Percentiles rank a stretch among this genome's conserved stretches.
Evolutionary conservation across 768 basidiomycete species (phyloP).

Genomic region (Mycena belliarum): DNA sequence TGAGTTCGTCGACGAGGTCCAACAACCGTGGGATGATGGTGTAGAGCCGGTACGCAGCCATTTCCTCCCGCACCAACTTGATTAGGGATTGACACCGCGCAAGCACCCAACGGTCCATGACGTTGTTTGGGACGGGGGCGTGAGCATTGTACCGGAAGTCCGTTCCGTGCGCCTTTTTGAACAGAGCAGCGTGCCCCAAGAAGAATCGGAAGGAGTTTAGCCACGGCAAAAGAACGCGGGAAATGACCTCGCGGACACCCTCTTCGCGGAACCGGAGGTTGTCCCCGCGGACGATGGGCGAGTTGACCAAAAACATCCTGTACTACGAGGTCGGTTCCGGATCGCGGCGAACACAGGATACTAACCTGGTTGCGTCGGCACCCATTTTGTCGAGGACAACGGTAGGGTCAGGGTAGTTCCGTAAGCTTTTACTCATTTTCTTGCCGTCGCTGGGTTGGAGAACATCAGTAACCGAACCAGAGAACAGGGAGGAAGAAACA

Average conservation of each 20-base stretch:
- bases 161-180: constrained; percentile 76
- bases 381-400: constrained; percentile 88
- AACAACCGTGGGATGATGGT: constrained; percentile 95
- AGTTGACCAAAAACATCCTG: constrained; percentile 98
- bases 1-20: constrained; percentile 92
- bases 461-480: not conserved
- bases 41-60: constrained; percentile 96
- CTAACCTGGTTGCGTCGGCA: constrained; percentile 89
- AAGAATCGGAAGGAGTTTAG: constrained; percentile 99
- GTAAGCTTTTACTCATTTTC: constrained; percentile 98
- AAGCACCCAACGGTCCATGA: constrained; percentile 99
- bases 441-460: constrained; percentile 75
- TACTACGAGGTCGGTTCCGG: not conserved
- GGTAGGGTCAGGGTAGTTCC: constrained; percentile 96
- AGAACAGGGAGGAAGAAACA: constrained; percentile 31
- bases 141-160: constrained; percentile 89
- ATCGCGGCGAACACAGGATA: not conserved
- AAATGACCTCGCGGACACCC: constrained; percentile 94
- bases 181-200: constrained; percentile 87
- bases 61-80: constrained; percentile 86
- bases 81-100: constrained; percentile 98
- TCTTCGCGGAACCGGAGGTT: constrained; percentile 98
- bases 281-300: constrained; percentile 96
- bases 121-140: constrained; percentile 80
- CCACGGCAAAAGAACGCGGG: constrained; percentile 97